Percentiles rank a stretch among this genome's conserved stretches.
These are phyloP conservation scores for Purpureocillium takamizusanense DNA, from an alignment of 2,329 filamentous ascomycete species.

Conservation along the genomic window DNA sequence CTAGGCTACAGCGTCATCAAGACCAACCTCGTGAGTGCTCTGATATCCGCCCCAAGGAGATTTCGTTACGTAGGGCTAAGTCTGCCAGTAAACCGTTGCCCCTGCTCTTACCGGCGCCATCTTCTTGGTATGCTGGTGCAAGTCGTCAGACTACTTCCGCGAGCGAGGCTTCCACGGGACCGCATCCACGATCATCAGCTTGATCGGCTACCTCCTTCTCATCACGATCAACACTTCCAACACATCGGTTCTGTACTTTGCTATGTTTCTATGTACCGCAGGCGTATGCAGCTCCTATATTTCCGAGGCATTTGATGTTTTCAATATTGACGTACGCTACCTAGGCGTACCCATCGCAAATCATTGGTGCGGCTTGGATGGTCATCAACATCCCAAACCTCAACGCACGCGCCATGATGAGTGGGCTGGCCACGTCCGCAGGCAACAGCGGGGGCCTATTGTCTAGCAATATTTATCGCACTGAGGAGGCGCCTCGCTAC, in stretches of 20 bases:
- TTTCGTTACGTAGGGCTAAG: no score
- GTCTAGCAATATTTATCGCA: conserved; percentile 4
- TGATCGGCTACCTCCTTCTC: conserved; percentile 4
- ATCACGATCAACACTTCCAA: conserved; percentile 1
- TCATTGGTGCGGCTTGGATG: conserved; percentile 3
- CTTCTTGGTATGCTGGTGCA: conserved; percentile 1
- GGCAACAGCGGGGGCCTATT: conserved; percentile 4
- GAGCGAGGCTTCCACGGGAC: conserved; percentile 4
- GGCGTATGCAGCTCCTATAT: no score
- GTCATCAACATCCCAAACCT: conserved; percentile 5
- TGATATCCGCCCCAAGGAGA: no score
- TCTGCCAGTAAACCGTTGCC: neutral
- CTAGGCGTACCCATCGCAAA: conserved; percentile 4
- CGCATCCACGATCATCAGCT: conserved; percentile 1
- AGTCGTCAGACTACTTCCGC: neutral
- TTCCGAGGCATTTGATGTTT: no score
- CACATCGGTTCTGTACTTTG: conserved; percentile 5
- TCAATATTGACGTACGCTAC: conserved; percentile 5
- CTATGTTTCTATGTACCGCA: conserved; percentile 5
- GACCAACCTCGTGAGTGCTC: conserved; percentile 6
- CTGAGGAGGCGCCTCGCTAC: conserved; percentile 3
- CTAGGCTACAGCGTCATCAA: conserved; percentile 4
- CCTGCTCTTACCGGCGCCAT: conserved; percentile 3
- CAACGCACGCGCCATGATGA: conserved; percentile 4
- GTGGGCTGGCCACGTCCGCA: conserved; percentile 1